Evolutionary conservation across 306 rosid species (phyloP).

Genomic region (Glycyrrhiza uralensis): DNA sequence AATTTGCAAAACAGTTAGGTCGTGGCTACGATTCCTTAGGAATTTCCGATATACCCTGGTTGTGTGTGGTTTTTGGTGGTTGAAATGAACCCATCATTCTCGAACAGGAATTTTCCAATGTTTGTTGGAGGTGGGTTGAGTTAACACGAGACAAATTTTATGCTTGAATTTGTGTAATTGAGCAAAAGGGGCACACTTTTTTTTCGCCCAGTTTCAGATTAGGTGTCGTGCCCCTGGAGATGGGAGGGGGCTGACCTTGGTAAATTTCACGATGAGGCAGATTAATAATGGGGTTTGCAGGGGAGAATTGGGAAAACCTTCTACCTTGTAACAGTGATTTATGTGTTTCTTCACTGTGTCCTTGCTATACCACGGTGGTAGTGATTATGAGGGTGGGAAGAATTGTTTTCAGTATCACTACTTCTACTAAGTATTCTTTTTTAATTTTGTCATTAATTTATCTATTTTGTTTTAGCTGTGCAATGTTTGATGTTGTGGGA

Average conservation of each 20-base stretch:
- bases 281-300: neutral
- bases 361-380: neutral
- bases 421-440: too few relatives aligned
- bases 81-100: neutral
- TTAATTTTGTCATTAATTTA: neutral
- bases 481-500: neutral
- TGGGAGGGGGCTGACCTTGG: neutral
- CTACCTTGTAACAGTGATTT: neutral
- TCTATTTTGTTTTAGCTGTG: neutral
- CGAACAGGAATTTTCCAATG: neutral
- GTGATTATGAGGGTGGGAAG: neutral
- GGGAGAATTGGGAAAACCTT: too few relatives aligned
- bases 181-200: neutral
- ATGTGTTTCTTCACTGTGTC: too few relatives aligned
- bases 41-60: neutral
- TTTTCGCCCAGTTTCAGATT: neutral
- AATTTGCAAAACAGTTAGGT: neutral
- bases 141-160: neutral
- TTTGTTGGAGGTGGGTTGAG: neutral
- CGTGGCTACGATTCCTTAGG: neutral
- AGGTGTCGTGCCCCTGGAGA: neutral
- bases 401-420: neutral
- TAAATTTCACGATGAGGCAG: neutral
- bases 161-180: neutral
- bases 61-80: neutral